phyloP scores from a whole-genome alignment of 352 stramenopile genomes.

The Globisporangium barbulae region DNA sequence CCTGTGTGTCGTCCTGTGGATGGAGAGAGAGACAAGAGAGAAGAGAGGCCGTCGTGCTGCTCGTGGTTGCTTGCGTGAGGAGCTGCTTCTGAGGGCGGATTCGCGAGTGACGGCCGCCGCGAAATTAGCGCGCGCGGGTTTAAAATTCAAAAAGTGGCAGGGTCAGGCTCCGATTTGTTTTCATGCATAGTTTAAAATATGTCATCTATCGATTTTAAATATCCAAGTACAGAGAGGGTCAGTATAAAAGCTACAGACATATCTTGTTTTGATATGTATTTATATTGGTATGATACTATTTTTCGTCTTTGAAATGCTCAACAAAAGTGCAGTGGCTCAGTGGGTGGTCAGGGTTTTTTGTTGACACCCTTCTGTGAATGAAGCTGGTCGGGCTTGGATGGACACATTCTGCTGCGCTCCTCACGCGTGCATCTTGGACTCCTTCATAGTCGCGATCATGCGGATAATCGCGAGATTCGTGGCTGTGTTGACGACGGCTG shows the following conservation, averaged over 20 bases:
- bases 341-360: too few species aligned
- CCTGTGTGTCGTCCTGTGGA: not conserved
- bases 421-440: constrained; percentile 35
- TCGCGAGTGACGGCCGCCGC: not conserved
- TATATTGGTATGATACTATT: too few species aligned
- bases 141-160: constrained; percentile 12
- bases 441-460: constrained; percentile 45
- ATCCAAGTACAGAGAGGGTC: not conserved
- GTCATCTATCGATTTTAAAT: too few species aligned
- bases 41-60: not conserved
- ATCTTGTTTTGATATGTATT: not conserved
- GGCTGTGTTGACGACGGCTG: constrained; percentile 39
- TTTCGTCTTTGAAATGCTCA: too few species aligned
- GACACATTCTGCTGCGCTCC: too few species aligned
- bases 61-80: not conserved
- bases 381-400: too few species aligned
- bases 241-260: not conserved
- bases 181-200: not conserved
- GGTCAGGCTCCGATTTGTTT: not conserved
- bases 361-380: too few species aligned
- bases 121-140: constrained; percentile 7
- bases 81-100: constrained; percentile 10
- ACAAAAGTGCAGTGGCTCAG: too few species aligned
- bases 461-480: constrained; percentile 62
- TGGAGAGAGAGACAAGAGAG: not conserved